A percentile compares a stretch with the other conserved stretches of the same genome.
Evolutionary conservation across 176 grass and related monocot genomes (phyloP).

Genomic region (Avena eriantha): DNA sequence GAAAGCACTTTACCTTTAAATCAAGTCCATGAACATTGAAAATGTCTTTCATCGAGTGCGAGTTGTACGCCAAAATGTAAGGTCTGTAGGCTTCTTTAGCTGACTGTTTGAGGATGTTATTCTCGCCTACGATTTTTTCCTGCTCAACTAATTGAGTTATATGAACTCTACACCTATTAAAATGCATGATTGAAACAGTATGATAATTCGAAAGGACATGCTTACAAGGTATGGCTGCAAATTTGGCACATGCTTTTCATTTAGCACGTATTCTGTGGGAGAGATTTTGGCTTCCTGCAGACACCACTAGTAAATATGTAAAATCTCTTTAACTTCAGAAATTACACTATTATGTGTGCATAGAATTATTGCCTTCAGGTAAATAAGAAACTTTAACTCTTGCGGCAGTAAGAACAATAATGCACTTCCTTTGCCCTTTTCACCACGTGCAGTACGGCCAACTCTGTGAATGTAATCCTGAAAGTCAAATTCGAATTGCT

Average conservation of each 20-base stretch:
- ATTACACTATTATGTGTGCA: not conserved
- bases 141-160: constrained; percentile 46
- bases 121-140: constrained; percentile 79
- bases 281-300: constrained; percentile 82
- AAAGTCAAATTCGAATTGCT: constrained; percentile 39
- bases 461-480: constrained; percentile 98
- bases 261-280: constrained; percentile 73
- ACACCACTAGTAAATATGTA: constrained; percentile 26
- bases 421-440: constrained; percentile 77
- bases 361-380: constrained; percentile 66
- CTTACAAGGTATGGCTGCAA: constrained; percentile 83
- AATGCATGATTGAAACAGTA: not conserved
- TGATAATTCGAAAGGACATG: not conserved
- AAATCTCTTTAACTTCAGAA: not conserved
- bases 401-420: constrained; percentile 86
- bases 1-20: constrained; percentile 64
- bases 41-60: constrained; percentile 86
- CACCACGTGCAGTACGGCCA: constrained; percentile 89
- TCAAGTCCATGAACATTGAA: constrained; percentile 84
- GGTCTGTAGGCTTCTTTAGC: constrained; percentile 89
- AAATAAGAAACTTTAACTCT: constrained; percentile 78
- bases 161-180: not conserved
- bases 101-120: constrained; percentile 78
- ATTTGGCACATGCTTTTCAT: constrained; percentile 78
- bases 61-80: constrained; percentile 81